A percentile compares a stretch with the other conserved stretches of the same genome.
These are phyloP conservation scores for Iris pallida DNA, from an alignment of 116 monocot species.

Conservation along the genomic window DNA sequence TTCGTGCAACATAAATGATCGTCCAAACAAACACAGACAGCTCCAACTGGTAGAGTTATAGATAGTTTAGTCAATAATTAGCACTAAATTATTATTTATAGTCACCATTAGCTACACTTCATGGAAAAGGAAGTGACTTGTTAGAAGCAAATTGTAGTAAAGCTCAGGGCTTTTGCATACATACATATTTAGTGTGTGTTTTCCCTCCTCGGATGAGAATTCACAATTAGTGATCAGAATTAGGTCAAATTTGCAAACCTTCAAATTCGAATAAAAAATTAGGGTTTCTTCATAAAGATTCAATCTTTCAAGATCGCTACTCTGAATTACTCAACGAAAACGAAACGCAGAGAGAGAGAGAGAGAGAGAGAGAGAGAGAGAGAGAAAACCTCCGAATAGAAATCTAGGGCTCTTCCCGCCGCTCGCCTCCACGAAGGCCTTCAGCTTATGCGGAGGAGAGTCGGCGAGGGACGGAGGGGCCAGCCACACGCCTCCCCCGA, in stretches of 20 bases:
- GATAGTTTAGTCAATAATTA: not conserved
- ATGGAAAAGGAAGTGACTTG: not conserved
- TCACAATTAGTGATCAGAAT: too few species aligned
- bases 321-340: not conserved
- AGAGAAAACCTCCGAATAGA: conserved; percentile 1
- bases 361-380: not conserved
- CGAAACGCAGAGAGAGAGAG: not conserved
- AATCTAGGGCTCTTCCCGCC: not conserved
- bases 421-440: not conserved
- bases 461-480: not conserved
- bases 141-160: too few species aligned
- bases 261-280: not conserved
- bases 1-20: not conserved
- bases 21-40: not conserved
- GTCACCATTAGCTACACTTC: not conserved
- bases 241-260: too few species aligned
- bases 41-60: not conserved
- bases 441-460: not conserved
- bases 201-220: too few species aligned
- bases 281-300: not conserved
- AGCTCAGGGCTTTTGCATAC: too few species aligned
- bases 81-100: not conserved
- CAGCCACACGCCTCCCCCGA: conserved; percentile 4
- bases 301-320: not conserved
- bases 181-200: too few species aligned